Conservation (phyloP, 2,329 filamentous ascomycete genomes). For the Xylaria sp. region DNA sequence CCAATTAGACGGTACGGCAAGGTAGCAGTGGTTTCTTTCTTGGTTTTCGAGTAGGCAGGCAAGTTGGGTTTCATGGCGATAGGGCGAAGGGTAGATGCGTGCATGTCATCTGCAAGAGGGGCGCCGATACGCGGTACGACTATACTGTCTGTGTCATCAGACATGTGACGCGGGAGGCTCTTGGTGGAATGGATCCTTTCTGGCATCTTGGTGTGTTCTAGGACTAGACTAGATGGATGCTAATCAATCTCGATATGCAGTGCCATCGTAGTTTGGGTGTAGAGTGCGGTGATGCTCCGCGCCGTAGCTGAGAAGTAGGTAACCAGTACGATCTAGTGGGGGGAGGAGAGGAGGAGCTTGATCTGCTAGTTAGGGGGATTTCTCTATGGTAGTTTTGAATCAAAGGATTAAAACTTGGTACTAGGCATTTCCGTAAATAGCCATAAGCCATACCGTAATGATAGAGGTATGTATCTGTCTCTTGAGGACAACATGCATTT, state of each 20-base stretch:
- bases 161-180: conserved; percentile 3
- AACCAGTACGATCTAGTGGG: not conserved
- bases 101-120: conserved; percentile 6
- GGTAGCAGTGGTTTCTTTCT: not conserved
- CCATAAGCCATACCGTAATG: not conserved
- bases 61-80: conserved; percentile 3
- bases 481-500: conserved; percentile 8
- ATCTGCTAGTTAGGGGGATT: not conserved
- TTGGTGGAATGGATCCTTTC: conserved; percentile 9
- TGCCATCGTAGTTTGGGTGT: not conserved
- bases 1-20: not conserved
- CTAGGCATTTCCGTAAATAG: too few relatives aligned
- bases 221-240: not conserved
- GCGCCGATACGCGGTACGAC: not conserved
- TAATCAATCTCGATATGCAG: not conserved
- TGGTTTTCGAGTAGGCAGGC: not conserved
- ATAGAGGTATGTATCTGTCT: not conserved
- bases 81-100: conserved; percentile 1
- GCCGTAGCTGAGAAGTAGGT: too few relatives aligned
- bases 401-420: not conserved
- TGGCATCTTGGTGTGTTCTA: not conserved
- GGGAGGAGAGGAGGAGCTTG: not conserved
- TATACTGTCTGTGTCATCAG: conserved; percentile 5
- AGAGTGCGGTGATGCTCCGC: not conserved
- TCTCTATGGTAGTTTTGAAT: not conserved